Base-by-base conservation (phyloP, 805 yeast species). In the Kodamaea kaohsiungensis region DNA sequence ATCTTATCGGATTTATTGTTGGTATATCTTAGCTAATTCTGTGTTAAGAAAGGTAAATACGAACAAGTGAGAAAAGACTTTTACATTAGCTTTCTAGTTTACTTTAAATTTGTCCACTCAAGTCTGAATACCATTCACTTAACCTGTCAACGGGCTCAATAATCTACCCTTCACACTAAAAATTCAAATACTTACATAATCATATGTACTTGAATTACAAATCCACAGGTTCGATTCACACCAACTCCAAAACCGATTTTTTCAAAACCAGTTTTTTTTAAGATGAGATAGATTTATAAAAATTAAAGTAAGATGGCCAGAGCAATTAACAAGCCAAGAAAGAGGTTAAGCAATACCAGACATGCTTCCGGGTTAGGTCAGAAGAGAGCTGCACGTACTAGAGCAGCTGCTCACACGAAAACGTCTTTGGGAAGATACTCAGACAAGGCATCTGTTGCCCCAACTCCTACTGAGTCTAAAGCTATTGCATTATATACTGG, bases 291-390 rank as follows among this genome's bases (percentile, higher is more conserved):
- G 25, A 22, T 22, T 22, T 22, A n/a, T n/a, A 22, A 22, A 22
- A 22, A 53, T 35, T 5, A 65, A 55, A 19, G 39, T 33, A 47
- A 25, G 40, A 48, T 48, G 52, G 52, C 46, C 15, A 19, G 55
- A 30, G 42, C 91, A 45, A 78, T 90, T 60, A 91, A 91, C 71
- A 89, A 86, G 70, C 96, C 95, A 48, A 87, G 86, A 67, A 82
- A 80, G 61, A 79, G 81, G 57, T 70, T 83, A 39, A 74, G 71
- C 58, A 73, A 83, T 52, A 77, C 78, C 56, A 76, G 77, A 50
- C 86, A 82, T 68, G 77, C 81, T 46, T 68, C 76, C 35, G 65
- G 79, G 42, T 69, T 84, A 30, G 81, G 83, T 19, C 78, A 75
- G 62, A 85, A 80, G 66, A 78, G 90, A 70, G 76, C 85, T 15